Evolutionary conservation across 164 flowering plant species (phyloP).

Genomic region (Berberis vulgaris): DNA sequence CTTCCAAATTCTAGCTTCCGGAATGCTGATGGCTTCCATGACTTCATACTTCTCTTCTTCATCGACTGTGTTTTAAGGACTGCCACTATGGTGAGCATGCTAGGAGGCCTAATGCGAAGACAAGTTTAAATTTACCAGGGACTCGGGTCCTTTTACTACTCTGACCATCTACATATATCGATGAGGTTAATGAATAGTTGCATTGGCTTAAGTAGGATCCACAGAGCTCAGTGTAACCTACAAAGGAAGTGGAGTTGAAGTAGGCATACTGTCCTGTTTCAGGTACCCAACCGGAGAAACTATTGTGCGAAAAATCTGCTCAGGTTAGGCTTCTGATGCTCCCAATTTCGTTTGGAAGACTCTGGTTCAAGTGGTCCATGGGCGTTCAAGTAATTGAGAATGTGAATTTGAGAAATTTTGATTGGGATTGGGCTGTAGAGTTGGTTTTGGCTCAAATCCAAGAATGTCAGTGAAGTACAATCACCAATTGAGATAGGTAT

Average conservation of each 20-base stretch:
- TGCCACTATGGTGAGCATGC: constrained; percentile 38
- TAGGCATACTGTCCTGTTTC: constrained; percentile 41
- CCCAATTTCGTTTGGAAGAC: constrained; percentile 49
- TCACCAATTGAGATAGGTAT: constrained; percentile 44
- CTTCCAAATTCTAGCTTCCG: constrained; percentile 50
- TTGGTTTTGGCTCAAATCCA: constrained; percentile 63
- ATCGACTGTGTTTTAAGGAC: constrained; percentile 35
- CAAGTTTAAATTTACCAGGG: constrained; percentile 42
- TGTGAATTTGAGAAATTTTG: constrained; percentile 40
- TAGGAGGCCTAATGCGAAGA: constrained; percentile 45
- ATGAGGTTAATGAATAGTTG: constrained; percentile 21
- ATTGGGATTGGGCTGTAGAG: constrained; percentile 53
- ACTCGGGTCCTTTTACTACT: constrained; percentile 18
- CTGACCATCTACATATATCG: constrained; percentile 13
- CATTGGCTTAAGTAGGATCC: constrained; percentile 34
- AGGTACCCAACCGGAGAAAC: constrained; percentile 56
- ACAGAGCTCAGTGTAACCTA: constrained; percentile 57
- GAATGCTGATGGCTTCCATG: constrained; percentile 71
- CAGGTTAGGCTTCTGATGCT: constrained; percentile 54
- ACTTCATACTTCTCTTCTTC: constrained; percentile 15
- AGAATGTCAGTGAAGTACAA: constrained; percentile 35
- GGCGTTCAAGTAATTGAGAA: constrained; percentile 50
- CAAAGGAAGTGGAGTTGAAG: constrained; percentile 54
- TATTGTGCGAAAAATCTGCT: constrained; percentile 65
- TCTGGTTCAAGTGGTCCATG: constrained; percentile 37